A percentile compares a stretch with the other conserved stretches of the same genome.
Evolutionary conservation across 192 early-diverging fungal genomes (phyloP).

Genomic region (Mortierella claussenii): DNA sequence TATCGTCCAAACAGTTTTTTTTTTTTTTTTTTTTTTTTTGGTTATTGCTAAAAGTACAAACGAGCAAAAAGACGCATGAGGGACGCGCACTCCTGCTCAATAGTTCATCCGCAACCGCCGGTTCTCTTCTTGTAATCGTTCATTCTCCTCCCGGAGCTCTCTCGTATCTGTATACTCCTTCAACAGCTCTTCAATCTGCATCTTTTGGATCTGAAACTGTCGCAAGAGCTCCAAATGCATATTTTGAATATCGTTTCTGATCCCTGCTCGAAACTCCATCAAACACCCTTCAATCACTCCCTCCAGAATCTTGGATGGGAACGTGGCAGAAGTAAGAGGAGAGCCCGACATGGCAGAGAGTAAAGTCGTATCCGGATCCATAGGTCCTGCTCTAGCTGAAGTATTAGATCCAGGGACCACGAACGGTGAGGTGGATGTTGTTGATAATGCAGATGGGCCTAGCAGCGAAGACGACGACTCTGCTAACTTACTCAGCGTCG

Average conservation of each 20-base stretch:
- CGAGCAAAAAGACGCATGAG: neutral
- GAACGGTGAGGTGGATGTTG: neutral
- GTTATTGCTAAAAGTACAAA: neutral
- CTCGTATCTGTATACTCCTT: slow-evolving; percentile 58
- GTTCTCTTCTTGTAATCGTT: slow-evolving; percentile 68
- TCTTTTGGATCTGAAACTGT: slow-evolving; percentile 77
- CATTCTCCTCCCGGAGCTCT: slow-evolving; percentile 65
- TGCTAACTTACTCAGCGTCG: neutral
- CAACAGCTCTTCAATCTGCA: slow-evolving; percentile 69
- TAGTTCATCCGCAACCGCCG: slow-evolving; percentile 57
- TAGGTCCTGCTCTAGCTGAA: neutral
- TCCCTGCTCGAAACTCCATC: slow-evolving; percentile 62
- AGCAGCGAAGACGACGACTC: neutral
- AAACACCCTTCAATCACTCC: slow-evolving; percentile 70
- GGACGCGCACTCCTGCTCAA: slow-evolving; percentile 3
- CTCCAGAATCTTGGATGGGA: slow-evolving; percentile 60
- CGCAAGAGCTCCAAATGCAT: slow-evolving; percentile 77
- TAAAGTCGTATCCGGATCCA: neutral
- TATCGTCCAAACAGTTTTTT: no score
- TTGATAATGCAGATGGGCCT: neutral
- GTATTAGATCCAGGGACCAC: no score
- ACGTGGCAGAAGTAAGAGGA: neutral
- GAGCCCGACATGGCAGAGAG: neutral
- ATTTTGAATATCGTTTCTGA: slow-evolving; percentile 72
- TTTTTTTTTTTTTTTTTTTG: no score